Base-by-base conservation (phyloP, 1,139 yeast genomes). In the Debaryomyces sp. region DNA sequence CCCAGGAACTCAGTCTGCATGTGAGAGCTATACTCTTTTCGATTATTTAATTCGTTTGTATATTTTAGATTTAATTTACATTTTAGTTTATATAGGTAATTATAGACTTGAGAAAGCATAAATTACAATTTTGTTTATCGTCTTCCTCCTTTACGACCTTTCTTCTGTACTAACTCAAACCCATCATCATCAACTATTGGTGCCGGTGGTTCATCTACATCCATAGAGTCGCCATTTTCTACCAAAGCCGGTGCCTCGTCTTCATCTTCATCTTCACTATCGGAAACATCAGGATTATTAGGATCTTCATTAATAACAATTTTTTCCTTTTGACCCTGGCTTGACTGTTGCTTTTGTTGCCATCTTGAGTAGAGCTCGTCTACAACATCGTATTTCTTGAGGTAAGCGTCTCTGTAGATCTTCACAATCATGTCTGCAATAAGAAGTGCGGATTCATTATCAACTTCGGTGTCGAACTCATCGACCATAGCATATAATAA, bases 131-230 rank as follows among this genome's bases (percentile, higher is more conserved):
- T 32, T 6, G 6, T 29, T 46, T 50, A 58, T 42, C 54, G 54
- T 51, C 58, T 54, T 22, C 57, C 50, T 24, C 48, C 45, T 63
- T 71, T 71, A 63, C 77, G 78, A 22, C 86, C 84, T 60, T 79
- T 85, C 60, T 79, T 84, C 60, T 85, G 90, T 8, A 92, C 97
- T 53, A 91, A 69, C 58, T 91, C 94, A 62, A 92, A 92, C 2
- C 98, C 98, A 63, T 92, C 97, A 29, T 92, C 98, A 64, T 92
- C 97, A 10, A 92, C 77, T 10, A 88, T 64, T 7, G 96, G 96
- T 22, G 77, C 81, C 23, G 70, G 70, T 24, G 67, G 62, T 21
- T 71, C 67, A 34, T 69, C 74, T 3, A 70, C 67, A 10, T 74
- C 81, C 64, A 75, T 75, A 21, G 65, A 71, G 42, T 67, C 73